Conservation (phyloP, 371 early-diverging fungal genomes). For the Dichotomocladium elegans region DNA sequence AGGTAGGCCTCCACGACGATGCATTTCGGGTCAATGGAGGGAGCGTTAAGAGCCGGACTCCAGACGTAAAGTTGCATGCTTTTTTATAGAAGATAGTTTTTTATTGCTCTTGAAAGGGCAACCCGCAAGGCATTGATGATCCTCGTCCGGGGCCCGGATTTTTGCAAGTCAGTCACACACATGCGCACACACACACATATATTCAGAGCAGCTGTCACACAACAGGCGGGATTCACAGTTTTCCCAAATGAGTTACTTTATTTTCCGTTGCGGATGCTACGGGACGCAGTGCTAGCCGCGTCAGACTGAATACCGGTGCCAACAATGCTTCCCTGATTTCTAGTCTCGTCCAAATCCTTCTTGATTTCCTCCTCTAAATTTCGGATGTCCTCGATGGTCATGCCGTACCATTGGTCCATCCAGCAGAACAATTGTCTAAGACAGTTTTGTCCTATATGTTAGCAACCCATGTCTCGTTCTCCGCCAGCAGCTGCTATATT, state of each 20-base stretch:
- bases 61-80: constrained; percentile 53
- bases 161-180: too few species aligned
- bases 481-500: too few species aligned
- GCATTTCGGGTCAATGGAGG: constrained; percentile 62
- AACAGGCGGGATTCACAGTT: too few species aligned
- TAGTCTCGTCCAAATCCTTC: constrained; percentile 45
- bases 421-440: constrained; percentile 65
- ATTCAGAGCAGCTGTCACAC: too few species aligned
- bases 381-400: constrained; percentile 67
- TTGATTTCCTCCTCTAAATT: constrained; percentile 61
- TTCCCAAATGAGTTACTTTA: too few species aligned
- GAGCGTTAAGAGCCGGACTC: constrained; percentile 52
- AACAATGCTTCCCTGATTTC: constrained; percentile 17
- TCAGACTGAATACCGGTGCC: constrained; percentile 2
- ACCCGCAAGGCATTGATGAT: too few species aligned
- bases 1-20: constrained; percentile 51
- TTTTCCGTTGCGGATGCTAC: not conserved
- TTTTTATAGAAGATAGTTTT: not conserved
- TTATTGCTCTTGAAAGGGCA: not conserved
- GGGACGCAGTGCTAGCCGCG: constrained; percentile 11
- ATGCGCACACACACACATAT: too few species aligned
- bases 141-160: too few species aligned
- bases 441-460: not conserved
- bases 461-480: too few species aligned
- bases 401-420: constrained; percentile 71